Evolutionary conservation across 2,329 filamentous ascomycete genomes (phyloP), one percentile per base, ranked within the genome.

Genomic region (Penicillium sp.): DNA sequence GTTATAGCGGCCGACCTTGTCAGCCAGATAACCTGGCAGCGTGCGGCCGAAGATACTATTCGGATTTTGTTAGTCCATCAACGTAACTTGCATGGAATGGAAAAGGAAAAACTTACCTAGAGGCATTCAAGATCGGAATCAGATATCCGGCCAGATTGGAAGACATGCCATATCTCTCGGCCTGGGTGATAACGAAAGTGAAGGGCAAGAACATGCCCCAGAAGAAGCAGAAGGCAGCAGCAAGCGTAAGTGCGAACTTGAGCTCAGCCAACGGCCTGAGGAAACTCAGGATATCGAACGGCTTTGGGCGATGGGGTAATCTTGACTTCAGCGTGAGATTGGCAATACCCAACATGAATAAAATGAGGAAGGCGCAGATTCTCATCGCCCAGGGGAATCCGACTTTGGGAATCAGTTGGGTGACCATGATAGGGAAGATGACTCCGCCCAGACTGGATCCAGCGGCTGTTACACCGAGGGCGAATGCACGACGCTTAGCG

Each of bases 371-470:
- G 13, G 79, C 70, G 22, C 69, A 71, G 42, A 75, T 75, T 8
- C 79, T 72, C 71, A 83, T 79, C 0, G 77, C 67, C 81, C 79
- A 83, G 34, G 69, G 62, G 58, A 80, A 78, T 31, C 79, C 77
- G 45, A 81, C 69, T 42, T 71, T 31, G 0, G 69, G 69, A 40
- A 83, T 76, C 21, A 84, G 64, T 31, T 74, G 73, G 1, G 73
- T 66, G 12, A 82, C 73, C 75, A 84, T 80, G 58, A 83, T 81
- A 0, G 81, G 81, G 42, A 82, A 76, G 32, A 83, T 74, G 15
- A 84, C 77, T 8, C 79, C 79, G 2, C 79, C 79, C 6, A 81
- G 55, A 4, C 75, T 77, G 0, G 75, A 77, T 6, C 79, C 79
- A 2, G 76, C 72, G 3, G 76, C 74, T 56, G 75, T 71, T 55